Conservation (phyloP, 1,139 yeast species). For the Hyphopichia khmerensis region DNA sequence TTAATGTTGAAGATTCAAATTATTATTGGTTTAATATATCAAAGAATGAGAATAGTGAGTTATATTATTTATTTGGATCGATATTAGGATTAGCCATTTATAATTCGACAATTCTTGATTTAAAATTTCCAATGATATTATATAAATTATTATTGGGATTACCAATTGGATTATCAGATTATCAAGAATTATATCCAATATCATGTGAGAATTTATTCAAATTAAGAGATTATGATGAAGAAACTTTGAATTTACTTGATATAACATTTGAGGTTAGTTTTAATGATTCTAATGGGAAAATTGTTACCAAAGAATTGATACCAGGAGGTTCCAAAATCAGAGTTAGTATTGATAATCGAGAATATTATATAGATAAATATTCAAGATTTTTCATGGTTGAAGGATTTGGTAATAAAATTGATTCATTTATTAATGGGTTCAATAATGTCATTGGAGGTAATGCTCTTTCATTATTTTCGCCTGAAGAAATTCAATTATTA, state of each 20-base stretch:
- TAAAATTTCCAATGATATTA: slow-evolving; percentile 71
- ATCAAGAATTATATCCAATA: slow-evolving; percentile 63
- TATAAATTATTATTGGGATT: slow-evolving; percentile 71
- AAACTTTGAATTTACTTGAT: slow-evolving; percentile 29
- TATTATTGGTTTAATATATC: slow-evolving; percentile 67
- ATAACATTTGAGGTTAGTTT: slow-evolving; percentile 40
- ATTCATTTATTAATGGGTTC: slow-evolving; percentile 68
- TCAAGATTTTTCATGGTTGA: slow-evolving; percentile 58
- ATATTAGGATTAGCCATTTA: slow-evolving; percentile 87
- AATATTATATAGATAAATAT: slow-evolving; percentile 61
- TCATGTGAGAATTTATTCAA: slow-evolving; percentile 58
- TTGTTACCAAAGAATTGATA: slow-evolving; percentile 48
- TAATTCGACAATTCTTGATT: slow-evolving; percentile 82
- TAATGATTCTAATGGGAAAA: slow-evolving; percentile 25
- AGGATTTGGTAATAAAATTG: slow-evolving; percentile 52
- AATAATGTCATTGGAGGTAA: slow-evolving; percentile 75
- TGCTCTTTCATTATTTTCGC: slow-evolving; percentile 72
- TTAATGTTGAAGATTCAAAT: slow-evolving; percentile 65
- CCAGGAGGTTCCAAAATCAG: slow-evolving; percentile 51
- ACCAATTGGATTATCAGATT: slow-evolving; percentile 61
- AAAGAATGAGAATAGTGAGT: slow-evolving; percentile 44
- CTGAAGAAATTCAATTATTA: slow-evolving; percentile 76
- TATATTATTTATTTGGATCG: slow-evolving; percentile 78
- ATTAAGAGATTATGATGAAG: slow-evolving; percentile 43
- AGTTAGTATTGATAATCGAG: slow-evolving; percentile 59